Evolutionary conservation across 805 yeast genomes (phyloP).

Genomic region (Citeromyces nyonsensis): DNA sequence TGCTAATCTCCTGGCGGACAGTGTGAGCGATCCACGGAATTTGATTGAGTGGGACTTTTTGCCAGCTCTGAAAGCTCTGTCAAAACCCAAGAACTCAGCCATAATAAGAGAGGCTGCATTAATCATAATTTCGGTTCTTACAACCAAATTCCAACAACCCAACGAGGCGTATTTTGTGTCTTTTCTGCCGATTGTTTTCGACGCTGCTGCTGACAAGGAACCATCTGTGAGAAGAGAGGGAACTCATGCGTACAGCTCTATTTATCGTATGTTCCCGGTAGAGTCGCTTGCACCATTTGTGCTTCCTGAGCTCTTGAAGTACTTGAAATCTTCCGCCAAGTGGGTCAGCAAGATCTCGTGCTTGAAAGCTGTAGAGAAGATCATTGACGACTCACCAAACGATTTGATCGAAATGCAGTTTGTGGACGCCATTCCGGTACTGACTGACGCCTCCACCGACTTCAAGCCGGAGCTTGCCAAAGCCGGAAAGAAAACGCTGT

Average conservation of each 20-base stretch:
- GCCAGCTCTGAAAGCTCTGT: slow-evolving; percentile 47
- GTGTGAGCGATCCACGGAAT: slow-evolving; percentile 27
- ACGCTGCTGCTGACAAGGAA: slow-evolving; percentile 76
- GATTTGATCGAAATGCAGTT: slow-evolving; percentile 78
- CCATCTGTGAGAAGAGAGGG: slow-evolving; percentile 76
- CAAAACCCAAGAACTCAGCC: slow-evolving; percentile 61
- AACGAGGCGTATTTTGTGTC: slow-evolving; percentile 60
- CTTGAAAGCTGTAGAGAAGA: slow-evolving; percentile 53
- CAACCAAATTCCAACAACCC: slow-evolving; percentile 48
- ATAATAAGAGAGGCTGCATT: slow-evolving; percentile 67
- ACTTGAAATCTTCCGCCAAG: slow-evolving; percentile 18
- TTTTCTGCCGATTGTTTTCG: slow-evolving; percentile 49
- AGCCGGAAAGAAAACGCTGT: slow-evolving; percentile 61
- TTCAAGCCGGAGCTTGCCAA: slow-evolving; percentile 92
- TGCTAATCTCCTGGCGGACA: slow-evolving; percentile 35
- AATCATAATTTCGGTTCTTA: slow-evolving; percentile 37
- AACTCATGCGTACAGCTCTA: slow-evolving; percentile 57
- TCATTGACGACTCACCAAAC: slow-evolving; percentile 66
- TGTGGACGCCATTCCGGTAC: slow-evolving; percentile 63
- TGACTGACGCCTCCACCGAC: slow-evolving; percentile 85
- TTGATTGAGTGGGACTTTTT: slow-evolving; percentile 44
- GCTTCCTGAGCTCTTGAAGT: slow-evolving; percentile 41
- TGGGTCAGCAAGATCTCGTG: slow-evolving; percentile 12
- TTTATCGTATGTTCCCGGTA: slow-evolving; percentile 54
- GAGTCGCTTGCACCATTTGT: slow-evolving; percentile 69